phyloP scores from a whole-genome alignment of 176 grass and related monocot species.

The Echinochloa phyllopogon region DNA sequence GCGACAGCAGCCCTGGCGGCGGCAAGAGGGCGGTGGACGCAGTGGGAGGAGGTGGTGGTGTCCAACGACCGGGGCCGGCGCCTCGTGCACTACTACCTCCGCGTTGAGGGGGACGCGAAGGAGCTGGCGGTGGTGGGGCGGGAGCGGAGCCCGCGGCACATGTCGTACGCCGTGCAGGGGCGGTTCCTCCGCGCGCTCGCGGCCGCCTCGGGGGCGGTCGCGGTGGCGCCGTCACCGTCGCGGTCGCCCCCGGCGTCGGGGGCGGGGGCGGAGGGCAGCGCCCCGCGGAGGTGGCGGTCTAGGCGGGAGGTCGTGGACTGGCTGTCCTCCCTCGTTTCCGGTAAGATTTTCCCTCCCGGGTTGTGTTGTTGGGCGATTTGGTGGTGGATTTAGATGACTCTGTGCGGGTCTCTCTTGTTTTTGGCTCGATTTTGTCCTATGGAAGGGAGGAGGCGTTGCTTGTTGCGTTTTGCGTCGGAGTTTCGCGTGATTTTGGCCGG shows the following conservation, averaged over 20 bases:
- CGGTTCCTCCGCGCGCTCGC: slow-evolving; percentile 59
- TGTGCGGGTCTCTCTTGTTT: neutral
- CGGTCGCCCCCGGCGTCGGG: slow-evolving; percentile 40
- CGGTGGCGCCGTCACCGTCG: slow-evolving; percentile 36
- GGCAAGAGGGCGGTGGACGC: slow-evolving; percentile 56
- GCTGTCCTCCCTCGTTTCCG: slow-evolving; percentile 79
- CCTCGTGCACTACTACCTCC: slow-evolving; percentile 94
- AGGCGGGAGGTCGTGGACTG: slow-evolving; percentile 94
- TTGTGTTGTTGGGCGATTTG: neutral
- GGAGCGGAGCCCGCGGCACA: slow-evolving; percentile 92
- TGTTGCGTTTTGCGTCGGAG: neutral
- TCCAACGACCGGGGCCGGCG: slow-evolving; percentile 85
- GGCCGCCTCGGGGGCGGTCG: slow-evolving; percentile 24
- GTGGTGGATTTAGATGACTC: slow-evolving; percentile 8
- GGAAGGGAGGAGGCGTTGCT: neutral
- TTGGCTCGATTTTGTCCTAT: neutral
- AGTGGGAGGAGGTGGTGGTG: slow-evolving; percentile 94
- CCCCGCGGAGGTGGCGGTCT: slow-evolving; percentile 72
- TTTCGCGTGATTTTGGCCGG: neutral
- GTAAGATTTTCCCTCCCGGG: slow-evolving; percentile 43
- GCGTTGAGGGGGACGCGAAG: slow-evolving; percentile 48
- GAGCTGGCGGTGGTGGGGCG: slow-evolving; percentile 86
- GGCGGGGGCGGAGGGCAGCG: slow-evolving; percentile 16
- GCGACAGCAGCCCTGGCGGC: slow-evolving; percentile 30
- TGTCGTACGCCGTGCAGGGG: slow-evolving; percentile 76